phyloP scores from a whole-genome alignment of 2,329 filamentous ascomycete genomes.

The Diaporthe caulivora region DNA sequence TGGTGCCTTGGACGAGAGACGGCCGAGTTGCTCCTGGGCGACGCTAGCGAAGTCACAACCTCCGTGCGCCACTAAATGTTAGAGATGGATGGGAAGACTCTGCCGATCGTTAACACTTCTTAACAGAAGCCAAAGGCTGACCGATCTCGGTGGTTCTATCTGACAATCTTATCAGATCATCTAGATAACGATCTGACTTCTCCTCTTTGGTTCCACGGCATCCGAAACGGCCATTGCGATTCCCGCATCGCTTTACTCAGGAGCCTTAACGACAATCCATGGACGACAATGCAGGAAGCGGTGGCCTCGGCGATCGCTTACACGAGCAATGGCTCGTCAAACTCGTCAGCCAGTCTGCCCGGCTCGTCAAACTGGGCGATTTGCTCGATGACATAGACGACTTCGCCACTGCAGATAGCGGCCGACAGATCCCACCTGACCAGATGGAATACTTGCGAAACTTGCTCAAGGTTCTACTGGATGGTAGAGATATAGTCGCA shows the following conservation, averaged over 20 bases:
- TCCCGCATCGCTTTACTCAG: background rate
- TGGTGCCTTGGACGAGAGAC: background rate
- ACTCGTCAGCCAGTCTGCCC: background rate
- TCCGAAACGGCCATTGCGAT: background rate
- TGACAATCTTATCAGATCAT: conserved; percentile 37
- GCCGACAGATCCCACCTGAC: conserved; percentile 44
- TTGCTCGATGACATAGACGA: conserved; percentile 14
- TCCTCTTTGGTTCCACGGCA: conserved; percentile 14
- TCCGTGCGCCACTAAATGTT: background rate
- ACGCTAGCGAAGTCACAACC: background rate
- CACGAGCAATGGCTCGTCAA: conserved; percentile 10
- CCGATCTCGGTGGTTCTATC: background rate
- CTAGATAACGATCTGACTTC: conserved; percentile 27
- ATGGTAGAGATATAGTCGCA: conserved; percentile 49
- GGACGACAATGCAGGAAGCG: background rate
- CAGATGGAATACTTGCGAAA: conserved; percentile 50
- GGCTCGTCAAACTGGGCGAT: background rate
- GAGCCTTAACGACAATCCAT: background rate
- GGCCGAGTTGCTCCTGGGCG: background rate
- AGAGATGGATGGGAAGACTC: rapidly evolving
- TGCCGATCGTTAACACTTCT: background rate
- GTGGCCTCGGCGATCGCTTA: background rate
- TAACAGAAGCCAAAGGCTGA: background rate
- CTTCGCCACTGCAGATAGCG: background rate
- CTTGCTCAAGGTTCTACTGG: conserved; percentile 48